Evolutionary conservation across 306 rosid species (phyloP), one percentile per base, ranked within the genome.

Genomic region (Pyrus bretschneideri): DNA sequence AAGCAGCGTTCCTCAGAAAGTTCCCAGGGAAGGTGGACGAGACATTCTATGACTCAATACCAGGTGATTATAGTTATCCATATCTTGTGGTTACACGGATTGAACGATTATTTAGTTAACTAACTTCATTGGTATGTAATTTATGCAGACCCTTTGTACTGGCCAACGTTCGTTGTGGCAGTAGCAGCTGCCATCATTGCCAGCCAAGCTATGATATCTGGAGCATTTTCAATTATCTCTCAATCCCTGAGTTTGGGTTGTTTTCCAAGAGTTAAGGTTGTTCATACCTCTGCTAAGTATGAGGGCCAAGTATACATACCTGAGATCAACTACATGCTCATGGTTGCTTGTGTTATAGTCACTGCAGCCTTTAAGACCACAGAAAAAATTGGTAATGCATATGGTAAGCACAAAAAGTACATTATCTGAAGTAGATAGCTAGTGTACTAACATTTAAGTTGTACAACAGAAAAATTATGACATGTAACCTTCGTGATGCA

Each of bases 201-300:
- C 6, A 91, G 97, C 71, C 97, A 93, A 59, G 97, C 98, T 60
- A 93, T 93, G 98, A 91, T 93, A 67, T 81, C 98, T 1, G 98
- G 98, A 76, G 85, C 98, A 30, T 93, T 93, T 73, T 76, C 96
- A 6, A 93, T 93, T 10, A 85, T 93, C 46, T 63, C 90, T 4
- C 98, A 91, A 58, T 92, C 91, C 3, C 81, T 91, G 3, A 87
- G 81, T 82, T 71, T 91, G 12, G 97, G 97, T 49, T 91, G 97
- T 77, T 93, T 93, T 77, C 97, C 98, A 4, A 80, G 89, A 75
- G 87, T 93, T n/a, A 89, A 84, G 81, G 89, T 93, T n/a, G 77
- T 91, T 33, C 93, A 93, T 68, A 93, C 98, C 67, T 93, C 98
- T 15, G 35, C 59, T 1, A 88, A 88, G 71, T 92, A 91, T 73